Conservation (phyloP, 768 basidiomycete genomes). For the Brasilioporus rufonigricans region DNA sequence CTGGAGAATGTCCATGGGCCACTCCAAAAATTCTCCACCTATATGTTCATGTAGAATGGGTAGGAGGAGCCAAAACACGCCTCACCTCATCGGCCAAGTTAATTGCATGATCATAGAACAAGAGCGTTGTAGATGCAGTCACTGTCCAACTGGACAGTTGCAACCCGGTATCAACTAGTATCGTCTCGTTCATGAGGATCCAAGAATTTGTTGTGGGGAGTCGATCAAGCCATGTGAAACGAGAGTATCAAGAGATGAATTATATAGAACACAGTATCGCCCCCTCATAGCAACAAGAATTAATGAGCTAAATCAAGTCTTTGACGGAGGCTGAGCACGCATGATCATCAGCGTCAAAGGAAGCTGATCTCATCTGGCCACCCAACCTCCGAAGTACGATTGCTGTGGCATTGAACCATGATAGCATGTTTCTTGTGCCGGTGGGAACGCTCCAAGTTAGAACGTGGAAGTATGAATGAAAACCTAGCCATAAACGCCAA, state of each 20-base stretch:
- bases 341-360: too few relatives aligned
- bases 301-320: too few relatives aligned
- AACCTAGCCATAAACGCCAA: too few relatives aligned
- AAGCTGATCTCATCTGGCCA: too few relatives aligned
- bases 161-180: neutral
- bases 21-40: constrained; percentile 15
- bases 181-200: neutral
- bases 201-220: neutral
- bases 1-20: constrained; percentile 11
- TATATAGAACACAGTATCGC: neutral
- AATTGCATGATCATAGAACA: constrained; percentile 13
- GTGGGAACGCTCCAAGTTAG: too few relatives aligned
- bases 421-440: too few relatives aligned
- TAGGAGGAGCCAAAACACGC: neutral
- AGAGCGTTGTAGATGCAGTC: neutral
- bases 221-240: too few relatives aligned
- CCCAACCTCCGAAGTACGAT: too few relatives aligned
- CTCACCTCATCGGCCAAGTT: constrained; percentile 7
- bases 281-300: too few relatives aligned
- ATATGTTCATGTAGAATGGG: neutral
- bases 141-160: neutral
- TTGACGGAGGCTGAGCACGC: too few relatives aligned
- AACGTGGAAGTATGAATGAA: too few relatives aligned
- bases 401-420: too few relatives aligned
- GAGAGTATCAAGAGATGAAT: neutral